Percentiles rank a stretch among this genome's conserved stretches.
phyloP scores from a whole-genome alignment of 2,329 filamentous ascomycete species.

The Scedosporium apiospermum region DNA sequence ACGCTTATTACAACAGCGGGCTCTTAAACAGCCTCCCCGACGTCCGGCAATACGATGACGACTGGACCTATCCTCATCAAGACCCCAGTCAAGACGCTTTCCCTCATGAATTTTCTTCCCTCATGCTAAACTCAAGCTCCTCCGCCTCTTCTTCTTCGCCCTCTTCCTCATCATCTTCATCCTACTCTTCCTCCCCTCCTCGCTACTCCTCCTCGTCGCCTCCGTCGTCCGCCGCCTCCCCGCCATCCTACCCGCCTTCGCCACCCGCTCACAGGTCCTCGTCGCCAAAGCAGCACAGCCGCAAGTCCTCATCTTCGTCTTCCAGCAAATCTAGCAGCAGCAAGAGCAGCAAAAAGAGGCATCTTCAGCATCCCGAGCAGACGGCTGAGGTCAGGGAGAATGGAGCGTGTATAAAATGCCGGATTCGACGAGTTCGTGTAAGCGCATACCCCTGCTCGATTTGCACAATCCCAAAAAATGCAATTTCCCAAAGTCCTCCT shows the following conservation, averaged over 20 bases:
- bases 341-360: slow-evolving; percentile 5
- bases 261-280: slow-evolving; percentile 2
- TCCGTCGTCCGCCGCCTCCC: slow-evolving; percentile 2
- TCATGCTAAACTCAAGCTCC: slow-evolving; percentile 2
- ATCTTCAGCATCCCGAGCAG: slow-evolving; percentile 5
- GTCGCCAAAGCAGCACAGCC: slow-evolving; percentile 2
- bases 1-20: not conserved
- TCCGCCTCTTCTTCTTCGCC: slow-evolving; percentile 4
- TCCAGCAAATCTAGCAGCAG: not conserved
- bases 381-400: slow-evolving; percentile 7
- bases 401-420: slow-evolving; percentile 7
- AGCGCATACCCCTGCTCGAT: not conserved
- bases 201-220: not conserved
- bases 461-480: not conserved
- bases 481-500: not conserved
- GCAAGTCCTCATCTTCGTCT: not conserved
- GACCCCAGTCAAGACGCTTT: slow-evolving; percentile 20
- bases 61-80: slow-evolving; percentile 30
- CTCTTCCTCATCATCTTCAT: not conserved
- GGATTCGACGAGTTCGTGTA: slow-evolving; percentile 7
- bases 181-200: not conserved
- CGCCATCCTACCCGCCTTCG: not conserved
- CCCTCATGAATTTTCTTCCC: not conserved
- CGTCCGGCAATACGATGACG: slow-evolving; percentile 19
- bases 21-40: slow-evolving; percentile 4